Evolutionary conservation across 2,329 filamentous ascomycete genomes (phyloP).

Genomic region (Hypoxylon sp.): DNA sequence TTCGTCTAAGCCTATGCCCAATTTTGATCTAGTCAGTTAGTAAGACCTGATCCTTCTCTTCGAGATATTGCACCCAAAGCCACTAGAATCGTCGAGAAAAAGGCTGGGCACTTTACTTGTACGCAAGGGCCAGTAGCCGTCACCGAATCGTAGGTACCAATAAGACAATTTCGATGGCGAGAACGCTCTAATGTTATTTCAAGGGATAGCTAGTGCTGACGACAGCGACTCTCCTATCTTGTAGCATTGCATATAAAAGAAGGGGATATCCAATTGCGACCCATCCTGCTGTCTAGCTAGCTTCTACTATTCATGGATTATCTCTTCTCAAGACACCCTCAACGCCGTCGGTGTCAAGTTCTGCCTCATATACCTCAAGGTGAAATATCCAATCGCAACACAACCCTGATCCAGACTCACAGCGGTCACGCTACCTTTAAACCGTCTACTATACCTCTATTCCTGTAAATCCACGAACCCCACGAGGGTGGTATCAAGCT

Average conservation of each 20-base stretch:
- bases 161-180: not conserved
- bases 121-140: not conserved
- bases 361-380: conserved; percentile 6
- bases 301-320: not conserved
- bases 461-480: conserved; percentile 10
- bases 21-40: not conserved
- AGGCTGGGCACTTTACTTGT: not conserved
- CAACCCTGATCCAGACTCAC: conserved; percentile 17
- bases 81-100: not conserved
- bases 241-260: conserved; percentile 3
- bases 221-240: not conserved
- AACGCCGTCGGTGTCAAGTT: not conserved
- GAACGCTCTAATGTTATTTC: not conserved
- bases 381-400: conserved; percentile 35
- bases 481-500: conserved; percentile 28
- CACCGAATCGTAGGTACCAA: not conserved
- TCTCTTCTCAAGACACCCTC: not conserved
- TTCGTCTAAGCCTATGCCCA: not conserved
- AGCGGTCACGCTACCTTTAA: not conserved
- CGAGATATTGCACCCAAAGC: not conserved
- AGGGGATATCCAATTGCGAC: not conserved
- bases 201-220: conserved; percentile 15
- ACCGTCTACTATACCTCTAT: not conserved
- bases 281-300: not conserved
- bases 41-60: not conserved